phyloP scores from a whole-genome alignment of 2,329 filamentous ascomycete species.

The Alternaria hordeiaustralica region DNA sequence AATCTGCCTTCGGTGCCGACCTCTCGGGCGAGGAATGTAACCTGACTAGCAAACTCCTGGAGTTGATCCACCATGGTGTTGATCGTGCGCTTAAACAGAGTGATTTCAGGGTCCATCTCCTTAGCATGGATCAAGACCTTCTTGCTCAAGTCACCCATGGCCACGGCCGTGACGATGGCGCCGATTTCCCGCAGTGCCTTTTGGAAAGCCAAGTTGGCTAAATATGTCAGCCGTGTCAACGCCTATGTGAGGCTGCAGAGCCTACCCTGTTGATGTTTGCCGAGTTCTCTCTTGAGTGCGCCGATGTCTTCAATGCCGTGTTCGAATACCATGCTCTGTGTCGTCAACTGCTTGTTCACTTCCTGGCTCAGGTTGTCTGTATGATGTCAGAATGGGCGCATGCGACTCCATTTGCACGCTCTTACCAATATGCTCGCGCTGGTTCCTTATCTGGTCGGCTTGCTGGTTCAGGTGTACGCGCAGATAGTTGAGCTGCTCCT shows the following conservation, averaged over 20 bases:
- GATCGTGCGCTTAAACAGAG: conserved; percentile 96
- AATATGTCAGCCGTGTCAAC: conserved; percentile 79
- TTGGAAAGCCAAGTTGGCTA: conserved; percentile 95
- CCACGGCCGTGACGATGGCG: conserved; percentile 95
- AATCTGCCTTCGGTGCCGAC: conserved; percentile 95
- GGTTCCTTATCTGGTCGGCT: conserved; percentile 86
- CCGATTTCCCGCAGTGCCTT: conserved; percentile 96
- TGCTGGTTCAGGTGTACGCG: conserved; percentile 93
- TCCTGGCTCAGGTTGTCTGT: conserved; percentile 79
- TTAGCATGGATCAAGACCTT: conserved; percentile 95
- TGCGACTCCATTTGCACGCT: neutral
- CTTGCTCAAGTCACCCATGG: conserved; percentile 93
- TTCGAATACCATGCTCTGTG: conserved; percentile 82
- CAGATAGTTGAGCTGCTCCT: conserved; percentile 83
- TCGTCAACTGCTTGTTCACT: conserved; percentile 81
- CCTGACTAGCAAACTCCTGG: conserved; percentile 94
- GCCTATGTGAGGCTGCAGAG: neutral
- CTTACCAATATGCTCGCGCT: conserved; percentile 76
- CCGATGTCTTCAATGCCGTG: conserved; percentile 84
- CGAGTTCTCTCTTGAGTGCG: conserved; percentile 87
- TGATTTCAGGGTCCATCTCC: conserved; percentile 98
- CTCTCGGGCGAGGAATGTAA: conserved; percentile 91
- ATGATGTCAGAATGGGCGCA: neutral
- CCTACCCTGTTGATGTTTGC: conserved; percentile 78
- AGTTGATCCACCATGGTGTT: conserved; percentile 99